Base-by-base conservation (phyloP, 495 filamentous ascomycete species). In the Apodospora peruviana region DNA sequence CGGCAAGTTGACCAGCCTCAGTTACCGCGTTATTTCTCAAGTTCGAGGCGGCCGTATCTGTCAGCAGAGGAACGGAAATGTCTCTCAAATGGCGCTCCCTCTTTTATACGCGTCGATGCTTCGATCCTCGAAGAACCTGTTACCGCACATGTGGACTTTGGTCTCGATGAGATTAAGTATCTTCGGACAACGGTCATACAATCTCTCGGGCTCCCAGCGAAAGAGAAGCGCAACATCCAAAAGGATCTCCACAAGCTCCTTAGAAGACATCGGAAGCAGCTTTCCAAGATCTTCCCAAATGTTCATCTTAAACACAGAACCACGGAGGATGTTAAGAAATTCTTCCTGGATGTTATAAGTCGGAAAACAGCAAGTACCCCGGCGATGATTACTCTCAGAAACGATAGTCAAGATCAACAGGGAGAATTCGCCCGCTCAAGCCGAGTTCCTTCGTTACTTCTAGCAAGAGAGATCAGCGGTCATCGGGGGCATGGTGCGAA, bases 131-230 rank as follows among this genome's bases (percentile, higher is more conserved):
- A 3, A 5, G 18, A 3, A 0, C 52, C 52, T 27, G 18, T 36
- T 0, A 43, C 38, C 1, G 25, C 70, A 19, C 72, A 76, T 38
- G 66, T 76, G 7, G 72, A 73, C 51, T 72, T 76, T 23, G 72
- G 69, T 42, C 43, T 67, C 23, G 73, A 77, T 49, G 82, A 87
- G 57, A 66, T 71, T 18, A 69, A 74, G 64, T 41, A 35, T n/a
- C 17, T 64, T 1, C 41, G 25, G 2, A 17, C 2, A 0, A 16
- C 53, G 4, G 25, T 43, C 8, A 35, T 56, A 18, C 16, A 42
- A 3, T 35, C 48, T 1, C 21, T 59, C 1, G 17, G 11, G 1
- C 24, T 52, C 1, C 21, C 48, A 2, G 12, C 25, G 5, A 32
- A 43, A 3, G 38, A 36, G 10, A 24, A 12, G n/a, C 39, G 16